Percentiles rank a stretch among this genome's conserved stretches.
Conservation (phyloP, 2,329 filamentous ascomycete genomes). For the Pseudogymnoascus verrucosus region DNA sequence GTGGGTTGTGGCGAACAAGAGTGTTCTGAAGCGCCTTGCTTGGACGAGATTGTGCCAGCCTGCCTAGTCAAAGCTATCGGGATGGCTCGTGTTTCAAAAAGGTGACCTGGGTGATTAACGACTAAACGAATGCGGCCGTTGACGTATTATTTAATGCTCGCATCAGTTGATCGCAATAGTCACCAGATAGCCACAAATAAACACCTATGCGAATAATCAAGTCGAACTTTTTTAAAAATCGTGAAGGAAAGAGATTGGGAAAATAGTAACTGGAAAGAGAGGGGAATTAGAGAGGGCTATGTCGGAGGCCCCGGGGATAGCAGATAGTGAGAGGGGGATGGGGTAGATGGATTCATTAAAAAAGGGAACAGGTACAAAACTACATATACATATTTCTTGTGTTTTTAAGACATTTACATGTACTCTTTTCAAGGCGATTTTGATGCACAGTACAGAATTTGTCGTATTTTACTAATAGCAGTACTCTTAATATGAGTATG, state of each 20-base stretch:
- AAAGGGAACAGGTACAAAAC: background rate
- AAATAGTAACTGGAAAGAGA: background rate
- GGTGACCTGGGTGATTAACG: slow-evolving; percentile 6
- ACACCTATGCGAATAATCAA: background rate
- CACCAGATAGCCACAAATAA: background rate
- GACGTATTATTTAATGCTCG: background rate
- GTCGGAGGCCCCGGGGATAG: background rate
- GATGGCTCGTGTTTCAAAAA: slow-evolving; percentile 6
- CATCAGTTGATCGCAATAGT: background rate
- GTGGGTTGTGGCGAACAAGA: background rate
- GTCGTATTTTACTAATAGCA: background rate
- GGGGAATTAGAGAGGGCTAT: background rate
- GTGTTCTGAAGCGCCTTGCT: background rate
- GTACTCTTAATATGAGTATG: background rate
- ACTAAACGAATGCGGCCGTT: slow-evolving; percentile 1
- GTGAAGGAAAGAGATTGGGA: background rate
- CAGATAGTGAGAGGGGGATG: background rate
- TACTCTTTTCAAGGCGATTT: background rate
- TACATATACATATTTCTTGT: slow-evolving; percentile 2
- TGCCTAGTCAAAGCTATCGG: background rate
- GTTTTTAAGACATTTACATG: slow-evolving; percentile 3
- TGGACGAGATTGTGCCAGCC: slow-evolving; percentile 2
- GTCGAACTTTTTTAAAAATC: background rate
- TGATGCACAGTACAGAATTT: background rate
- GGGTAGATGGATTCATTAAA: background rate